A percentile compares a stretch with the other conserved stretches of the same genome.
Evolutionary conservation across 2,329 filamentous ascomycete species (phyloP).

Genomic region (Neurospora sp.): DNA sequence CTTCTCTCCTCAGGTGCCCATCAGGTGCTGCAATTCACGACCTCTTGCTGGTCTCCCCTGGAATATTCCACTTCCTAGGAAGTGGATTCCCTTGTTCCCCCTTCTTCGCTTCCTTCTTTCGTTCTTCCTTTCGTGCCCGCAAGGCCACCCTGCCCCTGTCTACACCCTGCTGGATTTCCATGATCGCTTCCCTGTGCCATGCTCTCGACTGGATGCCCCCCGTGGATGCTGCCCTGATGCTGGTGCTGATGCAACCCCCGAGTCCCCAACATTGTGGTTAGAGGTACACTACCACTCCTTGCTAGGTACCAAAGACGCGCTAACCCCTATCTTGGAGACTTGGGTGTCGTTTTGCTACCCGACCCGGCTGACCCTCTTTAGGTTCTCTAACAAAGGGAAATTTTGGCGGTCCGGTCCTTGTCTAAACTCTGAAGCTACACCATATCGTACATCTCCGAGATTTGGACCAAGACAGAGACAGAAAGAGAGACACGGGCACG

Average conservation of each 20-base stretch:
- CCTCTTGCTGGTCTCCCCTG: neutral
- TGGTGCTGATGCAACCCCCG: neutral
- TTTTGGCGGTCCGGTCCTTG: neutral
- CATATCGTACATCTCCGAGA: neutral
- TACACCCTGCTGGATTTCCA: neutral
- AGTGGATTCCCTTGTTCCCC: neutral
- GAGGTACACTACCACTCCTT: neutral
- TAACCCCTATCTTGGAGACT: constrained; percentile 18
- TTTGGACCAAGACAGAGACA: constrained; percentile 8
- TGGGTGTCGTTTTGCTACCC: constrained; percentile 15
- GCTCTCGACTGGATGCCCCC: neutral
- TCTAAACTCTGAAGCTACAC: neutral
- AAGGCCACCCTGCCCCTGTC: neutral
- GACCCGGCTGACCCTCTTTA: constrained; percentile 7
- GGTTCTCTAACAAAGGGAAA: constrained; percentile 1
- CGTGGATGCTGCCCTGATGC: neutral
- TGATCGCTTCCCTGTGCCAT: neutral
- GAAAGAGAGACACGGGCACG: neutral
- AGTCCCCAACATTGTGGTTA: neutral
- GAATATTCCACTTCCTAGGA: neutral
- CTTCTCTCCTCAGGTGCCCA: neutral
- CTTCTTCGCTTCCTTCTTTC: neutral
- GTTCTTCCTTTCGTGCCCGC: neutral
- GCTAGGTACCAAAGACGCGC: neutral
- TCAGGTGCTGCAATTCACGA: neutral